phyloP scores from a whole-genome alignment of 176 grass and related monocot species.

The Zoysia pacifica region DNA sequence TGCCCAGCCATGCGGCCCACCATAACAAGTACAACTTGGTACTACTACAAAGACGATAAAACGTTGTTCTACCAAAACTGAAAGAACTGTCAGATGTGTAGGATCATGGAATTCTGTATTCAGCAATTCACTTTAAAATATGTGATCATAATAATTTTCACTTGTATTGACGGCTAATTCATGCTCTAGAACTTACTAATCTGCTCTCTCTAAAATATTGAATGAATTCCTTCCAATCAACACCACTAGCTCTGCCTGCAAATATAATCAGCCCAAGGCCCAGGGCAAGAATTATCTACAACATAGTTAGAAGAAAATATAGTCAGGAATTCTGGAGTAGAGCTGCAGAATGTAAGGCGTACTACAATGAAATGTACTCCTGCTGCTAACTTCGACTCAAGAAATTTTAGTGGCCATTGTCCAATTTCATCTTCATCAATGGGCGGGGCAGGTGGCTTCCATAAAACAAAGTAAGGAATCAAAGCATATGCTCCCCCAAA shows the following conservation, averaged over 20 bases:
- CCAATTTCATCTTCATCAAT: constrained; percentile 88
- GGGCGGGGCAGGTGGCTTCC: constrained; percentile 87
- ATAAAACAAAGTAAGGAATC: constrained; percentile 95
- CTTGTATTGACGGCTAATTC: background rate
- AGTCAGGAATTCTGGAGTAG: background rate
- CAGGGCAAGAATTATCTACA: constrained; percentile 67
- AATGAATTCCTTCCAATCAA: constrained; percentile 79
- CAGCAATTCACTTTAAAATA: constrained; percentile 23
- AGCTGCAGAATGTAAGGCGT: constrained; percentile 9
- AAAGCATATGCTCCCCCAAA: constrained; percentile 88
- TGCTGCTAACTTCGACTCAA: constrained; percentile 91
- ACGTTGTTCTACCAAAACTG: background rate
- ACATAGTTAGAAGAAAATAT: constrained; percentile 23
- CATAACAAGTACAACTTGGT: background rate
- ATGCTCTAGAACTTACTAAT: constrained; percentile 60
- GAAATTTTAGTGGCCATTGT: constrained; percentile 80
- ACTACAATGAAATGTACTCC: constrained; percentile 50
- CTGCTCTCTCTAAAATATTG: constrained; percentile 88
- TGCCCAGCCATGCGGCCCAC: too few species aligned
- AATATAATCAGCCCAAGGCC: constrained; percentile 79
- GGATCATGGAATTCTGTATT: constrained; percentile 13
- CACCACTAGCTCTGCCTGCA: constrained; percentile 68
- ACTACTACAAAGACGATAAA: background rate
- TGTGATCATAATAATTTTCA: background rate
- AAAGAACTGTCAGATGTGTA: background rate